Evolutionary conservation across 2,329 filamentous ascomycete genomes (phyloP).

Genomic region (Aspergillus awamori): DNA sequence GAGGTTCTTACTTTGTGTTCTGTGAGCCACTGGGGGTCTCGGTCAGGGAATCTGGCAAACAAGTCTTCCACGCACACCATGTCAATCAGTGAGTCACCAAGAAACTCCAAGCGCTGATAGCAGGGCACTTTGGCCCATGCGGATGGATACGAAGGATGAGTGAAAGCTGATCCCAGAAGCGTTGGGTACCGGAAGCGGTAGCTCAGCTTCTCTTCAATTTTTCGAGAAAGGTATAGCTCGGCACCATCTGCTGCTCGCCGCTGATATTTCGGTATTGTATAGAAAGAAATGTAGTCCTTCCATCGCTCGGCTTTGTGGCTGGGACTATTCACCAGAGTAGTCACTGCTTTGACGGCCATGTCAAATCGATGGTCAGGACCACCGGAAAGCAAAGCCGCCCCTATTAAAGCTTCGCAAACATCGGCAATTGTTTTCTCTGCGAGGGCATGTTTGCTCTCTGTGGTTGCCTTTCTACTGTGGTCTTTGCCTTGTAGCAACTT

Average conservation of each 20-base stretch:
- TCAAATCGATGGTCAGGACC: slow-evolving; percentile 57
- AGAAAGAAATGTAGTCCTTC: slow-evolving; percentile 71
- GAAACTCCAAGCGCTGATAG: slow-evolving; percentile 89
- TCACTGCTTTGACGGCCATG: slow-evolving; percentile 62
- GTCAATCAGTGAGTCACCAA: slow-evolving; percentile 86
- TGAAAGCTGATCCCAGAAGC: slow-evolving; percentile 81
- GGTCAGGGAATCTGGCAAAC: slow-evolving; percentile 73
- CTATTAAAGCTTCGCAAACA: slow-evolving; percentile 92
- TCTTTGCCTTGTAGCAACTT: slow-evolving; percentile 73
- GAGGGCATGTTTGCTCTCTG: slow-evolving; percentile 62
- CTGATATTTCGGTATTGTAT: slow-evolving; percentile 73
- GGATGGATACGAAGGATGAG: slow-evolving; percentile 79
- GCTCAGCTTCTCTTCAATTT: slow-evolving; percentile 62
- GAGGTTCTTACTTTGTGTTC: slow-evolving; percentile 72
- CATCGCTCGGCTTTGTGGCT: slow-evolving; percentile 72
- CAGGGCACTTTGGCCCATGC: slow-evolving; percentile 77
- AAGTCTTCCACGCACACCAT: slow-evolving; percentile 82
- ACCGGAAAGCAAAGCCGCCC: slow-evolving; percentile 70
- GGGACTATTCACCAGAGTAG: slow-evolving; percentile 64
- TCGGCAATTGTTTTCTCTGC: slow-evolving; percentile 91
- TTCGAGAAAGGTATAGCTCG: slow-evolving; percentile 68
- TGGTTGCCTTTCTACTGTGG: slow-evolving; percentile 51
- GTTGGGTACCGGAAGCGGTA: slow-evolving; percentile 75
- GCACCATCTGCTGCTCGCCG: slow-evolving; percentile 61
- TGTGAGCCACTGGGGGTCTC: slow-evolving; percentile 93